Conservation (phyloP, 352 stramenopile species). For the Globisporangium barbulae region DNA sequence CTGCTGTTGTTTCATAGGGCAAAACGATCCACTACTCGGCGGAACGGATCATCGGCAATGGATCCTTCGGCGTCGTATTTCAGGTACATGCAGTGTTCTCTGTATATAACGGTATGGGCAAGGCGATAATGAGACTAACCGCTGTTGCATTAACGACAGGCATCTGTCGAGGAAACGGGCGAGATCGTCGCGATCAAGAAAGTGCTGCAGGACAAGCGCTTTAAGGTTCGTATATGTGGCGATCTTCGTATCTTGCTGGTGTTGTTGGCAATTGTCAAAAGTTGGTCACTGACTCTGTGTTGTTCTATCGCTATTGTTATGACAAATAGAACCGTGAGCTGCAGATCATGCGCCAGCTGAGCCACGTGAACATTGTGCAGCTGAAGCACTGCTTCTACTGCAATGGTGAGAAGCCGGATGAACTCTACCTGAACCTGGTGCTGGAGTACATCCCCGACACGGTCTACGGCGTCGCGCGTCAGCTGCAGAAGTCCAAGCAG, state of each 20-base stretch:
- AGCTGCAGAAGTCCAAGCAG: slow-evolving; percentile 97
- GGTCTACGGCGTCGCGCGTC: slow-evolving; percentile 95
- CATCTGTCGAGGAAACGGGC: slow-evolving; percentile 94
- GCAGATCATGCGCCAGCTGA: slow-evolving; percentile 99
- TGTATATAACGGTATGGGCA: neutral
- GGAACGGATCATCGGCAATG: slow-evolving; percentile 99
- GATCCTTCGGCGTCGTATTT: slow-evolving; percentile 99
- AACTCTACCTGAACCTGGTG: slow-evolving; percentile 99
- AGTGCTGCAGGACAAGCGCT: slow-evolving; percentile 99
- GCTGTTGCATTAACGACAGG: slow-evolving; percentile 27
- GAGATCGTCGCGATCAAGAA: slow-evolving; percentile 99
- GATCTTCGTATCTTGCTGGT: neutral
- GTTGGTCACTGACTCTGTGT: neutral
- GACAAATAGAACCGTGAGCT: slow-evolving; percentile 97
- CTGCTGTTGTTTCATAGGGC: slow-evolving; percentile 34
- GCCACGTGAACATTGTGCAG: slow-evolving; percentile 98
- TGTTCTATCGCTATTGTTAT: slow-evolving; percentile 6
- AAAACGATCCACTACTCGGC: slow-evolving; percentile 95
- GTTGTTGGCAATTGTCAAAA: neutral
- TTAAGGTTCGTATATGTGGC: slow-evolving; percentile 83
- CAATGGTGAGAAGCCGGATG: slow-evolving; percentile 93
- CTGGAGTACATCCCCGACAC: slow-evolving; percentile 99
- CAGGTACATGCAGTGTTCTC: slow-evolving; percentile 42
- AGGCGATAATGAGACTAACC: neutral
- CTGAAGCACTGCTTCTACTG: slow-evolving; percentile 99